A percentile compares a stretch with the other conserved stretches of the same genome.
Evolutionary conservation across 129 eudicot genomes (phyloP).

Genomic region (Tagetes patula): DNA sequence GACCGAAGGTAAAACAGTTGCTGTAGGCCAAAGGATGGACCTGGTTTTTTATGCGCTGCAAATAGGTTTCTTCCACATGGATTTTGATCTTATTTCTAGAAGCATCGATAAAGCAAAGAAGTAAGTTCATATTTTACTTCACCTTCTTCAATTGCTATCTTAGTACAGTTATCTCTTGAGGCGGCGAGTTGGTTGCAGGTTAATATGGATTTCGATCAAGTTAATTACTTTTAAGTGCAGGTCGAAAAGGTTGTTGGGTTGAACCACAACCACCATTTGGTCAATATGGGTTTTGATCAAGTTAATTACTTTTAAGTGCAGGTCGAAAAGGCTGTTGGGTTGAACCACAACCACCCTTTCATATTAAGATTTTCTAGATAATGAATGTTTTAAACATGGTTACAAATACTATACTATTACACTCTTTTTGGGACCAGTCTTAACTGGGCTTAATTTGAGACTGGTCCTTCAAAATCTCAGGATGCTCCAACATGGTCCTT

Average conservation of each 20-base stretch:
- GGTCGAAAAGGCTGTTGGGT: not conserved
- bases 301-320: not conserved
- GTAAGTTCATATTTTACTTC: constrained; percentile 37
- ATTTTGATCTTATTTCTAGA: constrained; percentile 74
- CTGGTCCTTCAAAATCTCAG: not conserved
- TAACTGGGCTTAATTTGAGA: not conserved
- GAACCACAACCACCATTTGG: not conserved
- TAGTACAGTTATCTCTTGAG: constrained; percentile 31
- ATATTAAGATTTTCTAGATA: not conserved
- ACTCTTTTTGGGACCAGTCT: not conserved
- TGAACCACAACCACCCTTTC: not conserved
- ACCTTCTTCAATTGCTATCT: not conserved
- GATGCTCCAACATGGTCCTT: not conserved
- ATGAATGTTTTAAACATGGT: not conserved
- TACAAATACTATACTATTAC: not conserved
- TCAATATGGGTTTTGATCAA: not conserved
- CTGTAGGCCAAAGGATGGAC: constrained; percentile 90
- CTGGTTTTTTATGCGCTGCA: constrained; percentile 78
- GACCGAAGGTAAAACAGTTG: constrained; percentile 85
- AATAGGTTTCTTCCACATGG: constrained; percentile 80
- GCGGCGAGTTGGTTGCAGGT: constrained; percentile 40
- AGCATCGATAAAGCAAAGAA: constrained; percentile 89
- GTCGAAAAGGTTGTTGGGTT: not conserved
- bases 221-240: not conserved
- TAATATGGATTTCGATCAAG: constrained; percentile 39